Evolutionary conservation across 331 rosid genomes (phyloP).

Genomic region (Cydonia oblonga): DNA sequence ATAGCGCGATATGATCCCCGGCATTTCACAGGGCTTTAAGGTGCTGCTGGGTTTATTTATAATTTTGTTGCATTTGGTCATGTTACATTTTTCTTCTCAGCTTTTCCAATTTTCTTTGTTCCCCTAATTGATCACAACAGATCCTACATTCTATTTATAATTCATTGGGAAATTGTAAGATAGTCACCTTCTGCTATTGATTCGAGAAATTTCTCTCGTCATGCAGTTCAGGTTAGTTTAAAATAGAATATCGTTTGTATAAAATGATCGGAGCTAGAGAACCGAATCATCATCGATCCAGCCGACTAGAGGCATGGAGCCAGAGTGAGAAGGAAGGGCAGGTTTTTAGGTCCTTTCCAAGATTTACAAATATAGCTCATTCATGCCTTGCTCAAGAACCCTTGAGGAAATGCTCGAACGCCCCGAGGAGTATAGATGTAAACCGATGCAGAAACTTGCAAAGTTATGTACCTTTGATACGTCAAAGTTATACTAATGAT

Average conservation of each 20-base stretch:
- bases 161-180: slow-evolving; percentile 21
- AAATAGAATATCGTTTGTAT: no score
- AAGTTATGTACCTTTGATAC: not conserved
- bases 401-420: not conserved
- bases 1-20: slow-evolving; percentile 3
- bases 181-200: not conserved
- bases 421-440: not conserved
- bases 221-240: no score
- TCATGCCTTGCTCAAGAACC: no score
- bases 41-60: slow-evolving; percentile 11
- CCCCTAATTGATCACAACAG: slow-evolving; percentile 4
- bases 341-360: no score
- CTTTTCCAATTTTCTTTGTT: not conserved
- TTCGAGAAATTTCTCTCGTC: not conserved
- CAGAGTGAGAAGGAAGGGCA: no score
- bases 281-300: no score
- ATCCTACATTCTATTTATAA: not conserved
- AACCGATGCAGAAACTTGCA: not conserved
- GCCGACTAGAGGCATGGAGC: no score
- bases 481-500: not conserved
- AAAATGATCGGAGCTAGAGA: no score
- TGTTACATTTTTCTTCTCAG: not conserved
- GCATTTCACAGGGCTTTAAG: not conserved
- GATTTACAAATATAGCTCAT: no score
- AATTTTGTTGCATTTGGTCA: slow-evolving; percentile 18